These are phyloP conservation scores for Fusarium ramigenum DNA, from an alignment of 2,329 filamentous ascomycete genomes.

Conservation along the genomic window DNA sequence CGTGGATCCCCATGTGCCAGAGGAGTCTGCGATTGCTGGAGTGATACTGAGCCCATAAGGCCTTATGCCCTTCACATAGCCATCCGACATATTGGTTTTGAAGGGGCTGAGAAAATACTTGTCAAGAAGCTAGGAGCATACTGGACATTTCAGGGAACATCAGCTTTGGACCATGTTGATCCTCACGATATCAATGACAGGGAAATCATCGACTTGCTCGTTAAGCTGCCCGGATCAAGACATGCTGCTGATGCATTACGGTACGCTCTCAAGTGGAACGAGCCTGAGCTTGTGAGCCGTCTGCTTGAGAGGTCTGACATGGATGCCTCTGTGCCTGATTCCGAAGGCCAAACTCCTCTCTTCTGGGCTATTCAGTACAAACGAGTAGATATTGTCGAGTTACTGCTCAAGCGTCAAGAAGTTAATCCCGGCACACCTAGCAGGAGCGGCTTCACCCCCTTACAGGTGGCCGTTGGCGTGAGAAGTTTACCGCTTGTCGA, in stretches of 20 bases:
- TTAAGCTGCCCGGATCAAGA: background rate
- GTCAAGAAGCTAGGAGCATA: slow-evolving; percentile 18
- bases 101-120: slow-evolving; percentile 3
- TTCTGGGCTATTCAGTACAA: background rate
- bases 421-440: background rate
- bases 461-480: background rate
- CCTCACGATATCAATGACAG: background rate
- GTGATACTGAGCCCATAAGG: background rate
- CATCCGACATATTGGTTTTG: background rate
- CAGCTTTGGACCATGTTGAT: slow-evolving; percentile 1
- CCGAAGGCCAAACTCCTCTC: background rate
- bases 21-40: background rate
- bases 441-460: background rate
- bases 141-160: background rate
- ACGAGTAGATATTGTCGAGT: background rate
- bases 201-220: slow-evolving; percentile 1
- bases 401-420: background rate
- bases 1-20: slow-evolving; percentile 8
- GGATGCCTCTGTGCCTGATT: background rate
- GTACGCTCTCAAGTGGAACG: background rate
- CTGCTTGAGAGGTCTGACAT: slow-evolving; percentile 12
- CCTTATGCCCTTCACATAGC: slow-evolving; percentile 18
- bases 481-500: background rate
- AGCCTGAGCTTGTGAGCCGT: background rate
- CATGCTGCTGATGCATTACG: background rate